Evolutionary conservation across 768 basidiomycete genomes (phyloP), one percentile per base, ranked within the genome.

Genomic region (Boletus huronensis): DNA sequence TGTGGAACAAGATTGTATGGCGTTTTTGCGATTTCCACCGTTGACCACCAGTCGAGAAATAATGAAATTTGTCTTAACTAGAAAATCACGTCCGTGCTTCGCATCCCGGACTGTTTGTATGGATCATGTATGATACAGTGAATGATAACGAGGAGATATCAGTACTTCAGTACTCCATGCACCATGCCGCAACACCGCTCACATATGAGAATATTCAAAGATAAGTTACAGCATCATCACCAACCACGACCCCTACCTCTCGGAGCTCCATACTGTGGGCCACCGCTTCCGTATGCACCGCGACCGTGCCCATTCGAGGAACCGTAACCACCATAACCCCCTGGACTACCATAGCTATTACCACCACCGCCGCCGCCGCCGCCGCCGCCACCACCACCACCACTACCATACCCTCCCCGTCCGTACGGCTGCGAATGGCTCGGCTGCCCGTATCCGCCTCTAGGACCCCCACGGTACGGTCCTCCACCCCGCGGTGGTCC

Each of bases 221-320:
- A 60, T 65, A 63, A 61, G 46, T 72, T 74, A 76, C 64, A 72
- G 13, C 17, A 9, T 55, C 17, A 9, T 55, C 62, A 69, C 70
- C 79, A 77, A 42, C 79, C 78, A 36, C 82, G 73, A 10, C 81
- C 84, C 61, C 83, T 72, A 28, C 80, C 80, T 52, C 82, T 63
- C 4, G 70, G 57, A 32, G 62, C 38, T 47, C 64, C 71, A 46
- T 75, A 43, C 23, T 61, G 58, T 44, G 60, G 34, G 2, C 64
- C 35, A 19, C 36, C n/a, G 9, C 13, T 14, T 34, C 46, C 70
- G 57, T 75, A 72, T 3, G 74, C 73, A n/a, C 79, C 78, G 35
- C 75, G 70, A 6, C 72, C 71, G 28, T 61, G 61, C 51, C 60
- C 58, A 17, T 64, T 60, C 5, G 62, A 47, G 8, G 66, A 52